These are phyloP conservation scores for Cutaneotrichosporon sp. DNA, from an alignment of 1,284 basidiomycete genomes.

Conservation along the genomic window DNA sequence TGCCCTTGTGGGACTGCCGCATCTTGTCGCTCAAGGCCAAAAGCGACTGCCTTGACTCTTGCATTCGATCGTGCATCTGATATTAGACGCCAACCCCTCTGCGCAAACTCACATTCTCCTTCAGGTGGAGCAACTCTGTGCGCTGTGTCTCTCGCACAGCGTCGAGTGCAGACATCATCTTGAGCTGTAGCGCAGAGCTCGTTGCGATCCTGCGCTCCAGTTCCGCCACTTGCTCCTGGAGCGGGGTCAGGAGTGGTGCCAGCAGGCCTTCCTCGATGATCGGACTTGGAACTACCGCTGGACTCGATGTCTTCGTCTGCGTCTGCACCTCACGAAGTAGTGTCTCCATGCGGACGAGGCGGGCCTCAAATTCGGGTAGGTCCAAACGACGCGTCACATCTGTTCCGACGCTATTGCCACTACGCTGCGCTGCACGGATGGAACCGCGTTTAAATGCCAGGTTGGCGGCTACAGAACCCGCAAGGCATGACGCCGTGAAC, in stretches of 20 bases:
- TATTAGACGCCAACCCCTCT: not conserved
- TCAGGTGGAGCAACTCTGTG: not conserved
- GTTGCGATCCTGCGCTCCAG: not conserved
- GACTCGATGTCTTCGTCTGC: not conserved
- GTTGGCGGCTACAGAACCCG: slow-evolving; percentile 3
- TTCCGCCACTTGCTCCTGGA: not conserved
- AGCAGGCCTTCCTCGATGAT: too few relatives aligned
- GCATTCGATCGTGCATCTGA: not conserved
- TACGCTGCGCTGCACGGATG: not conserved
- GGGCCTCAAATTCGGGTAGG: slow-evolving; percentile 1
- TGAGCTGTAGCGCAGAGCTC: not conserved
- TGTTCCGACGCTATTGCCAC: too few relatives aligned
- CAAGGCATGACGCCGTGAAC: slow-evolving; percentile 6
- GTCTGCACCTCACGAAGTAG: slow-evolving; percentile 1
- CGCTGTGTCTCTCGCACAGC: not conserved
- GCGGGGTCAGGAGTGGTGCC: not conserved
- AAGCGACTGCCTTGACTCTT: not conserved
- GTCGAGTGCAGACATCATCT: not conserved
- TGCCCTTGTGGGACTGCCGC: not conserved
- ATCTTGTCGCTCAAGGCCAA: not conserved
- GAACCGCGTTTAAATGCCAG: not conserved
- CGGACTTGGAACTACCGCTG: not conserved
- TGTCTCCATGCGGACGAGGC: not conserved
- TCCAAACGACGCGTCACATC: too few relatives aligned
- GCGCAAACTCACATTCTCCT: not conserved